Percentiles rank a stretch among this genome's conserved stretches.
Conservation (phyloP, 2,329 filamentous ascomycete species). For the Huntiella abstrusa region DNA sequence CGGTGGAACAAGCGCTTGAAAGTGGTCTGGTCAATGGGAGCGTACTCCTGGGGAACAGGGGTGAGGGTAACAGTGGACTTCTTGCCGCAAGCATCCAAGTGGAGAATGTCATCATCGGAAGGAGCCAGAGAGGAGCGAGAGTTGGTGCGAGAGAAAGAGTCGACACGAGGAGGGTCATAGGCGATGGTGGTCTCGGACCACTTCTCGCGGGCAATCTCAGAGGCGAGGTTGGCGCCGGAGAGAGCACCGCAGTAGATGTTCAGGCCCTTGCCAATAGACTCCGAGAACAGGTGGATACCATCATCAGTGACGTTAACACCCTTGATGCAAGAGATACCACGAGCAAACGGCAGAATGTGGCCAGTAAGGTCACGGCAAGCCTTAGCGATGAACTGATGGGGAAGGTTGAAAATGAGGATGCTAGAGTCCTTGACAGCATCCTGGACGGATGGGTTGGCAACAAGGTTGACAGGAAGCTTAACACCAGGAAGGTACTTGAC, state of each 20-base stretch:
- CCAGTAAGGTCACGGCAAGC: slow-evolving; percentile 72
- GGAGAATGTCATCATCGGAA: slow-evolving; percentile 35
- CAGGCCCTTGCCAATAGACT: slow-evolving; percentile 77
- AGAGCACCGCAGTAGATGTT: slow-evolving; percentile 94
- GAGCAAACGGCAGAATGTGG: slow-evolving; percentile 76
- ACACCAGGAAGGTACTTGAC: slow-evolving; percentile 94
- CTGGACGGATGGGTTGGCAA: slow-evolving; percentile 64
- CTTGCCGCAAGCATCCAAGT: slow-evolving; percentile 51
- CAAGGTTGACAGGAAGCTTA: slow-evolving; percentile 59
- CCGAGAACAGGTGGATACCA: slow-evolving; percentile 76
- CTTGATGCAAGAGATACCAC: slow-evolving; percentile 95
- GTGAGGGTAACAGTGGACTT: slow-evolving; percentile 51
- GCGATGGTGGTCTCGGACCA: slow-evolving; percentile 95
- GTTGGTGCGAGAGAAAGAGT: slow-evolving; percentile 49
- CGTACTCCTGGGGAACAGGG: slow-evolving; percentile 63
- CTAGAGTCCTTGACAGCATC: slow-evolving; percentile 70
- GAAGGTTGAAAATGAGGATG: slow-evolving; percentile 88
- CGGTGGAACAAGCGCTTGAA: slow-evolving; percentile 82
- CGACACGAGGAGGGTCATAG: slow-evolving; percentile 80
- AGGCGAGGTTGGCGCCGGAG: slow-evolving; percentile 89
- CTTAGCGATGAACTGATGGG: slow-evolving; percentile 85
- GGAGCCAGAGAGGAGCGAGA: slow-evolving; percentile 32
- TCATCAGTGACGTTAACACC: slow-evolving; percentile 82
- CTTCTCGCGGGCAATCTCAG: slow-evolving; percentile 85
- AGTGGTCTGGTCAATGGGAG: slow-evolving; percentile 65